Evolutionary conservation across 2,329 filamentous ascomycete genomes (phyloP), one percentile per base, ranked within the genome.

Genomic region (Neonectria sp.): DNA sequence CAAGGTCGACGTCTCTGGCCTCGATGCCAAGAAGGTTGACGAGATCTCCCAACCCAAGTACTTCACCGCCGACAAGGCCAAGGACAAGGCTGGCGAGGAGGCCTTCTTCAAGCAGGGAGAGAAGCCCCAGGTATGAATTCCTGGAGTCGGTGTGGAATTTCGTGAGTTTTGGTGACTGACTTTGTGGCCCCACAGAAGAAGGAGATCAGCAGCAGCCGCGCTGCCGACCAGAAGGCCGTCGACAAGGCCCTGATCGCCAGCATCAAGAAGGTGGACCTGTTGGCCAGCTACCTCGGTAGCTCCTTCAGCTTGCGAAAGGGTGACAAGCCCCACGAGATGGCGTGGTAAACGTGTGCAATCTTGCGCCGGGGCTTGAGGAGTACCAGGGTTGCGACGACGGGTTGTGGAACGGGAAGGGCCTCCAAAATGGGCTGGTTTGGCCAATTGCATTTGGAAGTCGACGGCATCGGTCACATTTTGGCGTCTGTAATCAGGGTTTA

Each of bases 321-420:
- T 82, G 95, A 99, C 91, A 95, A 95, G 92, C 96, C 96, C 87
- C 96, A 99, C 89, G 94, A 97, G 92, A 98, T 99, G 96, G 93
- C 94, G 88, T 99, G 95, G 91, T 99, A 98, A 87, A 91, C 72
- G 71, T 72, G 75, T 73, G 71, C 75, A 77, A 77, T 72, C 69
- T 71, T 76, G 67, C 66, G 70, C 70, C 71, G 72, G 75, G 71
- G 72, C 72, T 72, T 70, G 69, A 71, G 71, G 71, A 73, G 69
- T 72, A 75, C 69, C 68, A 68, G 74, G 75, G 69, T 76, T 75
- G 73, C 75, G 79, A 77, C 69, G 67, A 79, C 73, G 75, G 79
- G 82, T 84, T 83, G 83, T 83, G 83, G 81, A 84, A 82, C 80
- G 80, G 81, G 75, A 79, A 76, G 76, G 79, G 80, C 80, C 80